phyloP scores from a whole-genome alignment of 2,329 filamentous ascomycete genomes.

The Cladosporium sp. region DNA sequence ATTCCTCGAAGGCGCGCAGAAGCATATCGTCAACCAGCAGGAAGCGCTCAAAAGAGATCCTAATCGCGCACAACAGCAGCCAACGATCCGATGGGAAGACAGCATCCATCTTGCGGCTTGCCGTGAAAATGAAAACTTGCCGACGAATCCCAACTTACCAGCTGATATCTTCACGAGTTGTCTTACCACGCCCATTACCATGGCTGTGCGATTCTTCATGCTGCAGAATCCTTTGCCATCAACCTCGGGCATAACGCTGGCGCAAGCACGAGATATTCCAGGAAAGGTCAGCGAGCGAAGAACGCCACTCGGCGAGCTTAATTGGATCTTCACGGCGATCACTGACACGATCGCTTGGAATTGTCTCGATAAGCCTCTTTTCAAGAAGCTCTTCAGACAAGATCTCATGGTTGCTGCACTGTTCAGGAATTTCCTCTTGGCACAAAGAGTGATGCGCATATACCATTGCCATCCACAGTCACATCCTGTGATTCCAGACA shows the following conservation, averaged over 20 bases:
- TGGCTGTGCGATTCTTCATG: constrained; percentile 94
- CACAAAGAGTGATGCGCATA: constrained; percentile 91
- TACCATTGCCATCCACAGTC: constrained; percentile 95
- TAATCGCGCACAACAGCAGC: constrained; percentile 24
- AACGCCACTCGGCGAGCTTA: constrained; percentile 90
- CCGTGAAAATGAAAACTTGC: constrained; percentile 82
- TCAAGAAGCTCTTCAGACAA: constrained; percentile 95
- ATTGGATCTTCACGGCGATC: constrained; percentile 99
- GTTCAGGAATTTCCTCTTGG: constrained; percentile 92
- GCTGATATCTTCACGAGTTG: constrained; percentile 96
- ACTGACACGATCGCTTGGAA: constrained; percentile 99
- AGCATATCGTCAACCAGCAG: constrained; percentile 84
- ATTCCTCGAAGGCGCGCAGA: constrained; percentile 90
- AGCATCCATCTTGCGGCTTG: constrained; percentile 93
- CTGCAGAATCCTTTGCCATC: constrained; percentile 76
- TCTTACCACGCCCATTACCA: constrained; percentile 93
- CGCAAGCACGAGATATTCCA: constrained; percentile 82
- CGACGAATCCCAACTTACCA: constrained; percentile 87
- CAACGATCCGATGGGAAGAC: constrained; percentile 65
- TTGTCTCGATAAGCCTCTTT: constrained; percentile 79
- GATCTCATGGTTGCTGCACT: constrained; percentile 98
- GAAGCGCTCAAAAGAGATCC: constrained; percentile 74
- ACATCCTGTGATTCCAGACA: constrained; percentile 86
- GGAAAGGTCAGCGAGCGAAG: constrained; percentile 87
- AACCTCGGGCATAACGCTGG: constrained; percentile 60